Conservation (phyloP, 2,329 filamentous ascomycete species). For the Dactylellina cionopaga region DNA sequence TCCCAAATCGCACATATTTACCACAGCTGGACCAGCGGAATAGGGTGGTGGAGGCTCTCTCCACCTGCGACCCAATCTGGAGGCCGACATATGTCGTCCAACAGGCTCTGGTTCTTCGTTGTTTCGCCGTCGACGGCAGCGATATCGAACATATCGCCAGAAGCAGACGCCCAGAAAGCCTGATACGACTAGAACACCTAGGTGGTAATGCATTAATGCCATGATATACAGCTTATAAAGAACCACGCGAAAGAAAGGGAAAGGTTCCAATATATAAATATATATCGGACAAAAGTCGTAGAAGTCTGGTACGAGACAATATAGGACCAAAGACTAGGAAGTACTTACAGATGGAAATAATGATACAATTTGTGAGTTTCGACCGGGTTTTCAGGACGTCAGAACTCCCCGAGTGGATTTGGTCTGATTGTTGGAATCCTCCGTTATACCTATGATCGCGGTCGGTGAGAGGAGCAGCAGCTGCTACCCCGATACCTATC, state of each 20-base stretch:
- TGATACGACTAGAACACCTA: slow-evolving; percentile 3
- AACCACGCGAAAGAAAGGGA: too few species aligned
- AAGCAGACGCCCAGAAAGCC: not conserved
- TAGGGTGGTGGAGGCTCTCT: slow-evolving; percentile 29
- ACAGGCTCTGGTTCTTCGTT: not conserved
- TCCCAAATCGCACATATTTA: slow-evolving; percentile 3
- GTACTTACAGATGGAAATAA: slow-evolving; percentile 20
- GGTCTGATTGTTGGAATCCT: too few species aligned
- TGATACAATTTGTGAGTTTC: slow-evolving; percentile 21
- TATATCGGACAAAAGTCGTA: too few species aligned
- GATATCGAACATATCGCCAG: slow-evolving; percentile 8
- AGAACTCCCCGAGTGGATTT: not conserved
- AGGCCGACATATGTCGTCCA: not conserved
- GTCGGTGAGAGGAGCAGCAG: not conserved
- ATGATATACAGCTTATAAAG: too few species aligned
- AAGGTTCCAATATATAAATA: too few species aligned
- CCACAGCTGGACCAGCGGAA: not conserved
- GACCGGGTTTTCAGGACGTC: not conserved
- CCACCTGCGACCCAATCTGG: not conserved
- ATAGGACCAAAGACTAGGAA: too few species aligned
- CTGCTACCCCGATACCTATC: too few species aligned
- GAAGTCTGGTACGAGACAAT: too few species aligned
- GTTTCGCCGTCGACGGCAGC: not conserved
- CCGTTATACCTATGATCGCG: not conserved
- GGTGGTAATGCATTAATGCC: not conserved